Base-by-base conservation (phyloP, 2,329 filamentous ascomycete species). In the Lasiodiplodia citricola region DNA sequence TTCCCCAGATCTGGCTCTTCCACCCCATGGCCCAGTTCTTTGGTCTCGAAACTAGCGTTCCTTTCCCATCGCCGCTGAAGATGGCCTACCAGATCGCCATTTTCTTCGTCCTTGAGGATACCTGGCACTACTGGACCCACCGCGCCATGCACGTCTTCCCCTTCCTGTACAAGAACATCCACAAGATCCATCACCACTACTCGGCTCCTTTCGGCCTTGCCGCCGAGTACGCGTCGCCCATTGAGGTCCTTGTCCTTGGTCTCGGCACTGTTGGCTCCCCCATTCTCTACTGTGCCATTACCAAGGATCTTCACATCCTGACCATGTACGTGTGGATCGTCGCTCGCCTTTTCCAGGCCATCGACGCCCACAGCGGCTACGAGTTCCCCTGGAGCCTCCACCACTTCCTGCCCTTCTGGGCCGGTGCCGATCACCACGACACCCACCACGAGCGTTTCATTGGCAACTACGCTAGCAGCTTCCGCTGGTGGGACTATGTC, bases 101-200 rank as follows among this genome's bases (percentile, higher is more conserved):
- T 79, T 96, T 98, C 87, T 99, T 99, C 83, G 87, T 98, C 69
- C 83, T 97, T 77, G 96, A 99, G 82, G 96, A 99, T 82, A 85
- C 95, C 73, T 99, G 96, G 96, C 96, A 99, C 83, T 99, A 99
- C 87, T 98, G 94, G 90, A 90, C 89, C 74, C 96, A 99, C 84
- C 93, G 96, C 74, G 88, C 88, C 54, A 89, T 99, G 83, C 96
- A 99, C 86, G 96, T 93, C 85, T 94, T 93, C 25, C 93, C 94
- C 50, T 41, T 10, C 44, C 90, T 99, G 6, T 99, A 99, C 89
- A 97, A 94, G 86, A 88, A 90, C 77, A 92, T 99, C 76, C 96
- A 99, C 88, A 99, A 99, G 86, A 94, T 99, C 75, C 96, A 99
- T 85, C 96, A 99, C 86, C 95, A 96, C 77, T 99, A 99, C 86